Evolutionary conservation across 148 eudicot species (phyloP), one percentile per base, ranked within the genome.

Genomic region (Euryodendron excelsum): DNA sequence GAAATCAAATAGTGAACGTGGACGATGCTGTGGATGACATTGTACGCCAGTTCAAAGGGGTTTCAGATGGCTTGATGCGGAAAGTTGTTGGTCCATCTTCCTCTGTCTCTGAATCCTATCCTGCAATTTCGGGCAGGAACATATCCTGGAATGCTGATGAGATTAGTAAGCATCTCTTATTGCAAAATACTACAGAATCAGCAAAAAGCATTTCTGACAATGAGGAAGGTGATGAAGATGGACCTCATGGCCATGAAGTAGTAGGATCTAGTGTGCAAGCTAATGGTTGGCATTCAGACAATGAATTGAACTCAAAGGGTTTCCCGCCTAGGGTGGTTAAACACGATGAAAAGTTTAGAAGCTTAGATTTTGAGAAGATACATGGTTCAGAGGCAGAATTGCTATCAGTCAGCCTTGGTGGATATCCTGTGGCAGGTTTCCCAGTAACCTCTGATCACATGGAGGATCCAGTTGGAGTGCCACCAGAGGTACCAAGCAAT

Each of bases 21-120:
- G 99, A 96, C 84, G 98, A 93, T 84, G 99, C 98, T 66, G 87
- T 96, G 86, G 99, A 96, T 86, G 99, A 96, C 83, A 90, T 96
- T 39, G 92, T 91, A 74, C 93, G 97, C 73, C 99, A 96, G 82
- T 88, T 93, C 82, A 96, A 89, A 85, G 99, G 99, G 82, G 99
- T 93, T 83, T 91, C 98, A 9, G 98, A 89, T 86, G 96, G 96
- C 74, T 86, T 95, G 31, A 83, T 86, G 80, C 89, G 91, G 73
- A 91, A 91, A 82, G 97, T 88, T 62, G 90, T 78, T 65, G 89
- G 91, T 66, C 72, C 95, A 79, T 84, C 94, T 80, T 80, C 97
- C 66, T 79, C 82, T 45, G 78, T 82, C 53, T 59, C 64, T 79
- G 92, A 87, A 69, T 80, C 81, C 30, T 39, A 84, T 52, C 41